Percentiles rank a stretch among this genome's conserved stretches.
Conservation (phyloP, 2,329 filamentous ascomycete species). For the Chaetomium sp. region DNA sequence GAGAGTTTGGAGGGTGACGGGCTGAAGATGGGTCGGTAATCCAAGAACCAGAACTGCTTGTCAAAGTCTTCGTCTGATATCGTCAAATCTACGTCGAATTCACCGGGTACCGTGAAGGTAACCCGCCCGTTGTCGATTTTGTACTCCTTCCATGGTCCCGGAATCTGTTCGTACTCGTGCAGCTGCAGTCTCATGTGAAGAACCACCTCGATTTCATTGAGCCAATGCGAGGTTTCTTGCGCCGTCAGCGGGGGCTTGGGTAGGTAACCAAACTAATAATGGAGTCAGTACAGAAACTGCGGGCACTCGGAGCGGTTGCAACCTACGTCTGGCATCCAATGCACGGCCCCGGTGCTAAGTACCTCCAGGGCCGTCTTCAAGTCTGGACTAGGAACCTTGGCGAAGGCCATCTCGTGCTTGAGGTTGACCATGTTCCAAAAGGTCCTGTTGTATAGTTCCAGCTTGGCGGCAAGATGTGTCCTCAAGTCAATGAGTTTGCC, state of each 20-base stretch:
- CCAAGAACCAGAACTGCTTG: slow-evolving; percentile 91
- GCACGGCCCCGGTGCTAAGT: slow-evolving; percentile 73
- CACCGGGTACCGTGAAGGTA: slow-evolving; percentile 78
- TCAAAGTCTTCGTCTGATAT: slow-evolving; percentile 82
- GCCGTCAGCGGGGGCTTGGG: slow-evolving; percentile 70
- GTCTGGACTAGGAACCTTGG: slow-evolving; percentile 85
- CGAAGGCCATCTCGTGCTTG: slow-evolving; percentile 70
- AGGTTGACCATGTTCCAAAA: slow-evolving; percentile 68
- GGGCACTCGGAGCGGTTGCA: neutral
- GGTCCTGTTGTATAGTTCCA: slow-evolving; percentile 60
- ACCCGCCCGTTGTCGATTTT: slow-evolving; percentile 81
- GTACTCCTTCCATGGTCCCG: slow-evolving; percentile 75
- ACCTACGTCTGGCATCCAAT: slow-evolving; percentile 77
- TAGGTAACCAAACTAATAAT: slow-evolving; percentile 69
- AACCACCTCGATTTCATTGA: slow-evolving; percentile 81
- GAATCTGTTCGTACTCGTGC: slow-evolving; percentile 75
- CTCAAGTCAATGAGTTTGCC: slow-evolving; percentile 87
- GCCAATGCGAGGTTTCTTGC: slow-evolving; percentile 70
- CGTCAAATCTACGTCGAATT: slow-evolving; percentile 92
- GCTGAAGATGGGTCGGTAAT: slow-evolving; percentile 80
- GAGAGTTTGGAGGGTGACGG: slow-evolving; percentile 66
- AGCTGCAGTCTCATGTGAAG: slow-evolving; percentile 82
- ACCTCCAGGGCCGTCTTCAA: slow-evolving; percentile 86
- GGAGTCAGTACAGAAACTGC: slow-evolving; percentile 32
- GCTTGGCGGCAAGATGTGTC: slow-evolving; percentile 68